phyloP scores from a whole-genome alignment of 2,329 filamentous ascomycete species.

The Monosporascus ibericus region DNA sequence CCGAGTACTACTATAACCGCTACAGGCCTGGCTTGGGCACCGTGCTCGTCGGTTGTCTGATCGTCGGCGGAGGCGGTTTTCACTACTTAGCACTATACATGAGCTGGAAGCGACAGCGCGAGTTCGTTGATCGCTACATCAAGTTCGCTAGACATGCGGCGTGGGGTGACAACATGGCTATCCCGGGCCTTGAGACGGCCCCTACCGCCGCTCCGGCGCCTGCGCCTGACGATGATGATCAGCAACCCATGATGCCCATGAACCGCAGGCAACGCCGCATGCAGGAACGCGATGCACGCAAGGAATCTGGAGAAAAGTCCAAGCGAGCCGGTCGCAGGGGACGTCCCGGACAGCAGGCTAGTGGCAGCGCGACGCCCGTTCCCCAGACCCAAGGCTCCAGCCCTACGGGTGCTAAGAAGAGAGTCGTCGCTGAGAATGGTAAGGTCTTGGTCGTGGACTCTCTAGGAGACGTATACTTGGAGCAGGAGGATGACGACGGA shows the following conservation, averaged over 20 bases:
- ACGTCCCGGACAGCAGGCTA: slow-evolving; percentile 30
- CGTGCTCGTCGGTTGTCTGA: slow-evolving; percentile 73
- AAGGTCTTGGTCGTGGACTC: slow-evolving; percentile 93
- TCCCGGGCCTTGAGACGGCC: slow-evolving; percentile 58
- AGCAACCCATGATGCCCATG: slow-evolving; percentile 48
- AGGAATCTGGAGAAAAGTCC: slow-evolving; percentile 55
- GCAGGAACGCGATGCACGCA: slow-evolving; percentile 79
- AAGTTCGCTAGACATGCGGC: slow-evolving; percentile 80
- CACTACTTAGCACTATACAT: slow-evolving; percentile 85
- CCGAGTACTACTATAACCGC: slow-evolving; percentile 94
- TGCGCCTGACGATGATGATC: slow-evolving; percentile 42
- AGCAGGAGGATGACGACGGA: slow-evolving; percentile 84
- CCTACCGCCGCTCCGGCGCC: slow-evolving; percentile 37
- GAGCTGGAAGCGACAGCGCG: slow-evolving; percentile 81
- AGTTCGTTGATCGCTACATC: slow-evolving; percentile 90
- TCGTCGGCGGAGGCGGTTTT: slow-evolving; percentile 74
- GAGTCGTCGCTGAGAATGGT: slow-evolving; percentile 88
- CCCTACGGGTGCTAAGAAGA: slow-evolving; percentile 73
- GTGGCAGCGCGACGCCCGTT: slow-evolving; percentile 48
- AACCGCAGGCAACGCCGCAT: slow-evolving; percentile 84
- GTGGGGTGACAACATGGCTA: slow-evolving; percentile 76
- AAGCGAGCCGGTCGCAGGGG: slow-evolving; percentile 32
- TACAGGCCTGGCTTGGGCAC: slow-evolving; percentile 87
- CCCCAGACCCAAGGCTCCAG: slow-evolving; percentile 45
- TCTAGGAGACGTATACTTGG: slow-evolving; percentile 87